Evolutionary conservation across 2,329 filamentous ascomycete genomes (phyloP), one percentile per base, ranked within the genome.

Genomic region (Leptographium procerum): DNA sequence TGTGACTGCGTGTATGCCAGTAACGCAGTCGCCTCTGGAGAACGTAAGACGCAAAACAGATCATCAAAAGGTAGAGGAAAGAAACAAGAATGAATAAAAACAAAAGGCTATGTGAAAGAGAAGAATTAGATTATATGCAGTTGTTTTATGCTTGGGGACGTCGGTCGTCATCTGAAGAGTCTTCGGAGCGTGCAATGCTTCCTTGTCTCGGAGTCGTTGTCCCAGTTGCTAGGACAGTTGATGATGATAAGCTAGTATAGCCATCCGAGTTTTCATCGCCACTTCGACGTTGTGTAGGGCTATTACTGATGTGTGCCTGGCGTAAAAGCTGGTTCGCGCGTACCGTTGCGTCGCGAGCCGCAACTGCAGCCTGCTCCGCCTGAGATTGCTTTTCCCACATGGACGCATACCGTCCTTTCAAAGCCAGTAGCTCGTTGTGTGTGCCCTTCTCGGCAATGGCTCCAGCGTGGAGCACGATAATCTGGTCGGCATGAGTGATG

Each of bases 341-440:
- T 53, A 65, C 65, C 29, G 69, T 75, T 8, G 74, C 74, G 54
- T 71, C 68, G 34, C 73, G 71, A 36, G 82, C 83, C 66, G 84
- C 79, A 58, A 82, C 79, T 3, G 82, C 82, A 7, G 87, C 88
- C 63, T 80, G 80, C 68, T 91, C 87, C 2, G 88, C 88, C 61
- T 86, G 81, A 62, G 88, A 91, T 70, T 96, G 91, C 72, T 91
- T 92, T 62, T 86, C 84, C 91, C 91, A 96, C 84, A 96, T 91
- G 61, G 85, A 85, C 13, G 83, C 81, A 67, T 96, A 96, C 61
- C 85, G 83, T 14, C 89, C 89, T 33, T 83, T 83, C 53, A 81
- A 75, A 2, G 77, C 77, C 6, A 95, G 75, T 4, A 96, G 78
- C 65, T 92, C 84, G 19, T 87, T 80, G 67, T 96, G 63, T 4